These are phyloP conservation scores for Tetracladium setigerum DNA, from an alignment of 495 filamentous ascomycete species.

Conservation along the genomic window DNA sequence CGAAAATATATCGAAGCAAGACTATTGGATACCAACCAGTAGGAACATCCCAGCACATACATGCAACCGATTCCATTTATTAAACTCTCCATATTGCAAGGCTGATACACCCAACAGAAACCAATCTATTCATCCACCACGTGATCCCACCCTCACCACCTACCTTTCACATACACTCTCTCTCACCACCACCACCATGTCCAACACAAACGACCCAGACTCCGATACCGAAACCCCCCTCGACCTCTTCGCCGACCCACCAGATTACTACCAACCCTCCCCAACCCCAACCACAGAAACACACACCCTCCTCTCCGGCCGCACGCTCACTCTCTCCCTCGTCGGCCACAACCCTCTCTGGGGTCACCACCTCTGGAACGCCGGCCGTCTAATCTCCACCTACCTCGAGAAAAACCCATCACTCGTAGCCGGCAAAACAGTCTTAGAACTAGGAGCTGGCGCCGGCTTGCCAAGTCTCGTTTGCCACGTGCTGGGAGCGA, in stretches of 20 bases:
- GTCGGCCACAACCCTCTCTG: slow-evolving; percentile 89
- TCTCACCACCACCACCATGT: not conserved
- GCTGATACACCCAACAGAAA: not conserved
- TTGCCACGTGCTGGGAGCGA: slow-evolving; percentile 61
- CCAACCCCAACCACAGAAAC: slow-evolving; percentile 59
- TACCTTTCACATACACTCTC: not conserved
- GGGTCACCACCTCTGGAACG: slow-evolving; percentile 91
- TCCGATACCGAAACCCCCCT: slow-evolving; percentile 5
- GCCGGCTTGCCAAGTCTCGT: slow-evolving; percentile 80
- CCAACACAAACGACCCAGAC: slow-evolving; percentile 6
- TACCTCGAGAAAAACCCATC: slow-evolving; percentile 64
- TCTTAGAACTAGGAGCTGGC: slow-evolving; percentile 87
- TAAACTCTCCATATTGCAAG: not conserved
- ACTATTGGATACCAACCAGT: no score
- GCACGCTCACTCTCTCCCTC: slow-evolving; percentile 63
- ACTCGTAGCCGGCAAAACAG: slow-evolving; percentile 51
- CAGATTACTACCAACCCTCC: slow-evolving; percentile 65
- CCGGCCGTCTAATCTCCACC: slow-evolving; percentile 60
- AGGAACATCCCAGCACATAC: no score
- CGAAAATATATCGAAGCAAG: no score
- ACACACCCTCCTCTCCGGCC: slow-evolving; percentile 59
- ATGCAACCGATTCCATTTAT: not conserved
- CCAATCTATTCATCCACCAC: slow-evolving; percentile 3
- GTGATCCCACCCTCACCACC: slow-evolving; percentile 4
- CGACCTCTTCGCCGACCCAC: slow-evolving; percentile 70